Evolutionary conservation across 1,139 yeast species (phyloP), one percentile per base, ranked within the genome.

Genomic region (Blastobotrys proliferans): DNA sequence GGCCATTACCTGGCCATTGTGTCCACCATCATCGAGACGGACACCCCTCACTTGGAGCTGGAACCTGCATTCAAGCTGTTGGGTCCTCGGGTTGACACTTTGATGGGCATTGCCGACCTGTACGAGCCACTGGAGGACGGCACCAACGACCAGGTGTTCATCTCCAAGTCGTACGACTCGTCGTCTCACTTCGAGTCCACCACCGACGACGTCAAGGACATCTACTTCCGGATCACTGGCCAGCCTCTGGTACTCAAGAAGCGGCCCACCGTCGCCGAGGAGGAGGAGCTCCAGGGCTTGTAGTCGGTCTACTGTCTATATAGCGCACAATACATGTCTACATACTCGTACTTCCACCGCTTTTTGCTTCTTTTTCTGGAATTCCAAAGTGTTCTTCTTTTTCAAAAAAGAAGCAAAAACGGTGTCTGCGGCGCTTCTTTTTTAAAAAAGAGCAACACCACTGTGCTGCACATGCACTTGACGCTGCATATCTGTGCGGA

Each of bases 191-290:
- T 92, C 62, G 99, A 92, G 67, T 72, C 94, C 35, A 85, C 95
- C 60, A 92, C 98, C 37, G 97, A 92, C 62, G 98, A 92, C 63
- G 95, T 92, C 55, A 88, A 88, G 68, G 96, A 92, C 63, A 77
- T 92, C 50, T 87, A 94, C 68, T 81, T 82, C 67, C 79, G 98
- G 65, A 82, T 94, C 53, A 87, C 85, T 40, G 97, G 97, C 43
- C 85, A 86, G 65, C 95, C 95, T 18, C 75, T 92, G 59, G 94
- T 85, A 25, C 75, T 92, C 57, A 81, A 86, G 70, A 77, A 83
- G 66, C 80, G 94, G 60, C 73, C 77, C 34, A 72, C 76, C 38
- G 77, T 68, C 29, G 85, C 81, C 43, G 84, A 79, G 46, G 85
- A 79, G 53, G 79, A 74, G 30, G 33, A 35, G 33, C 26, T 32